Conservation (phyloP, 1,284 basidiomycete genomes). For the Leccinum huronense region DNA sequence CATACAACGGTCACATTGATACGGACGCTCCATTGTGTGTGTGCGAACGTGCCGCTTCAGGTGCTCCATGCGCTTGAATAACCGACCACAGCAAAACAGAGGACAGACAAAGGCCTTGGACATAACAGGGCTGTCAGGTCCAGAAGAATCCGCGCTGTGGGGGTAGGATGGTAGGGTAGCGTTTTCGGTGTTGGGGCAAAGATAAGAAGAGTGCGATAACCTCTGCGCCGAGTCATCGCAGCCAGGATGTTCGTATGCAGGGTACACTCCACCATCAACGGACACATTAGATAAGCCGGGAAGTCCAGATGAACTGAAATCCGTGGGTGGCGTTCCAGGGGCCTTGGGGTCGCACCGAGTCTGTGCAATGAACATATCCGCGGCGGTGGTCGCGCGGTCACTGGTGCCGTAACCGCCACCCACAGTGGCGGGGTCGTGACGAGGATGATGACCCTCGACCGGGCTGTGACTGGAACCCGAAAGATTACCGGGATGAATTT, state of each 20-base stretch:
- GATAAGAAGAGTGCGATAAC: constrained; percentile 21
- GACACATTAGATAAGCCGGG: constrained; percentile 23
- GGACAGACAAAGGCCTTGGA: constrained; percentile 77
- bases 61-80: constrained; percentile 90
- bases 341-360: constrained; percentile 51
- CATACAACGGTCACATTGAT: constrained; percentile 66
- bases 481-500: constrained; percentile 27
- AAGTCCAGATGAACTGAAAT: constrained; percentile 25
- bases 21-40: constrained; percentile 88
- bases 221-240: constrained; percentile 24
- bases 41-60: constrained; percentile 83
- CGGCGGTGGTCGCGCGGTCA: constrained; percentile 45
- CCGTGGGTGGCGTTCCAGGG: constrained; percentile 22
- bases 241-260: constrained; percentile 22
- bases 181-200: constrained; percentile 19
- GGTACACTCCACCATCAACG: constrained; percentile 21
- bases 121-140: constrained; percentile 31
- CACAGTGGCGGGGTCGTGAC: constrained; percentile 30
- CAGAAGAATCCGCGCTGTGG: constrained; percentile 21
- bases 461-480: constrained; percentile 27
- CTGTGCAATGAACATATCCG: constrained; percentile 64
- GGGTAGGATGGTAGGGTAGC: constrained; percentile 24
- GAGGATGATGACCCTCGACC: constrained; percentile 24
- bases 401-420: constrained; percentile 36
- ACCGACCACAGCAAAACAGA: constrained; percentile 72